A percentile compares a stretch with the other conserved stretches of the same genome.
Conservation (phyloP, 129 eudicot genomes). For the Dittrichia graveolens region DNA sequence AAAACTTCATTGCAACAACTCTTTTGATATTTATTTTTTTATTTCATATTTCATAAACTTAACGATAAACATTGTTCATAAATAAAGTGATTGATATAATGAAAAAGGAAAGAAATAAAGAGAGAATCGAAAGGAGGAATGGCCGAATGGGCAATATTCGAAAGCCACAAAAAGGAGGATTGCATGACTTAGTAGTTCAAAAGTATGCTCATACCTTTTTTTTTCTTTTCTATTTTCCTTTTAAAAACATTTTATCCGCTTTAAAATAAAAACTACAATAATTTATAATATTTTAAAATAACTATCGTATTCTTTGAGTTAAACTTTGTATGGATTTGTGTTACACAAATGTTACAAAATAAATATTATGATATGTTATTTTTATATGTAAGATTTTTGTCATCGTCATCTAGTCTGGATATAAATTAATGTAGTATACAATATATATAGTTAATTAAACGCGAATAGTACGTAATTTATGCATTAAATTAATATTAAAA, state of each 20-base stretch:
- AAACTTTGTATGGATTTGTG: too few relatives aligned
- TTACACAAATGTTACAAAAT: too few relatives aligned
- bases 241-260: not conserved
- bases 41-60: too few relatives aligned
- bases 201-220: not conserved
- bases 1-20: not conserved
- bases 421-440: too few relatives aligned
- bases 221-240: not conserved
- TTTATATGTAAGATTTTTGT: too few relatives aligned
- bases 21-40: too few relatives aligned
- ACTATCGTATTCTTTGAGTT: not conserved
- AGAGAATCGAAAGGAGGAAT: slow-evolving; percentile 5
- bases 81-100: slow-evolving; percentile 4
- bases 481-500: too few relatives aligned
- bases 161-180: slow-evolving; percentile 16
- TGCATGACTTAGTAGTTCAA: slow-evolving; percentile 14
- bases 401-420: too few relatives aligned
- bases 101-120: not conserved
- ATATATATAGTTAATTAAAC: too few relatives aligned
- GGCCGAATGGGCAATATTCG: not conserved
- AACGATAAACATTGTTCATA: not conserved
- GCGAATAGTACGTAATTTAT: too few relatives aligned
- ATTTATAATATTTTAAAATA: not conserved
- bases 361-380: too few relatives aligned
- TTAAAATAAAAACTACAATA: not conserved